phyloP scores from a whole-genome alignment of 139 green algal genomes.

The Nannochloris sp. region DNA sequence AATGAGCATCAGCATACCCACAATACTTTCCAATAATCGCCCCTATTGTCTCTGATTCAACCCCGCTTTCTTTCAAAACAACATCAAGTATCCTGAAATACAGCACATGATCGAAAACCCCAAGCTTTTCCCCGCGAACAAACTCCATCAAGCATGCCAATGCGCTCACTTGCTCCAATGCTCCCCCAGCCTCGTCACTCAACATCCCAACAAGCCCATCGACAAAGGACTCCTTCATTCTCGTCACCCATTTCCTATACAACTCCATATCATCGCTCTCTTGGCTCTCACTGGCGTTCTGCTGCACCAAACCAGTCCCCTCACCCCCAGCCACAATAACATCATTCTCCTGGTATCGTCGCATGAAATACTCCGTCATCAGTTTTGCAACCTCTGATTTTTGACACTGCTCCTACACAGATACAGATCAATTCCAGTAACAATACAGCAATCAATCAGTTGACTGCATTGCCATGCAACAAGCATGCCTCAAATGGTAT shows the following conservation, averaged over 20 bases:
- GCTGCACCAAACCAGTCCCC: neutral
- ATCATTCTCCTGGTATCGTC: neutral
- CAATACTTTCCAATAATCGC: slow-evolving; percentile 42
- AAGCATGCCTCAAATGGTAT: too few species aligned
- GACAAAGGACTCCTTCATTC: slow-evolving; percentile 13
- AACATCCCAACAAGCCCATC: slow-evolving; percentile 10
- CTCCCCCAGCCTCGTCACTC: neutral
- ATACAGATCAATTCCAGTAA: too few species aligned
- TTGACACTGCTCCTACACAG: too few species aligned
- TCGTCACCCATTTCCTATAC: slow-evolving; percentile 15
- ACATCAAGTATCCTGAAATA: slow-evolving; percentile 31
- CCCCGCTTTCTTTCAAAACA: slow-evolving; percentile 10
- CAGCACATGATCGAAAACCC: slow-evolving; percentile 28
- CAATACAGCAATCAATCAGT: too few species aligned
- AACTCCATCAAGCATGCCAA: slow-evolving; percentile 50
- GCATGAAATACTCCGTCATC: too few species aligned
- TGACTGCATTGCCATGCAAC: too few species aligned
- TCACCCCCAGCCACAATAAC: neutral
- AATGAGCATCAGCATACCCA: slow-evolving; percentile 47
- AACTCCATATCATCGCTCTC: neutral
- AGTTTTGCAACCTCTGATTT: too few species aligned
- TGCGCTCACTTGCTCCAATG: slow-evolving; percentile 27
- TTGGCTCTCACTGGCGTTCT: neutral
- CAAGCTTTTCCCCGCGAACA: slow-evolving; percentile 16
- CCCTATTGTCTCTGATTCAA: slow-evolving; percentile 31